Base-by-base conservation (phyloP, 2,329 filamentous ascomycete species). In the Xylaria arbuscula region DNA sequence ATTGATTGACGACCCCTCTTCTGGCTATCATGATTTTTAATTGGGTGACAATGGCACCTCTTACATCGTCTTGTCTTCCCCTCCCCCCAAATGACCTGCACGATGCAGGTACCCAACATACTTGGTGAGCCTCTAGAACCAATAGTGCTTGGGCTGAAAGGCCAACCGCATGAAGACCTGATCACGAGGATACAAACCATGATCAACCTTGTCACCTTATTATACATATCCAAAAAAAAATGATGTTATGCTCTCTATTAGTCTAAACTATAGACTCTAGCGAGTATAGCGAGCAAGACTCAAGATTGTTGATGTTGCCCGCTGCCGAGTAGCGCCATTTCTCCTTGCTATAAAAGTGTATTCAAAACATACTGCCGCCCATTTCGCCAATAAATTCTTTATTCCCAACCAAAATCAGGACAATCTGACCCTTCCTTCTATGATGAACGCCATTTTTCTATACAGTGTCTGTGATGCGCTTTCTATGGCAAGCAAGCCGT, bases 61-160 rank as follows among this genome's bases (percentile, higher is more conserved):
- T 3, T 42, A 56, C 42, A 45, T 56, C 36, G 36, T 59, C 36
- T 28, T 50, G 40, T 36, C 47, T 34, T 7, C 13, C 32, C 45
- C n/a, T 13, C 15, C 40, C 40, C 15, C 24, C 48, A 2, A 28
- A 28, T 5, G 28, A 5, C 34, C 50, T 62, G 64, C 50, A 50
- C 53, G 40, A 60, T 69, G 67, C 67, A 69, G 64, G 68, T 62
- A 64, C 67, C 51, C 7, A 54, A 32, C 56, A 45, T 22, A 38
- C 53, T 56, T 48, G 64, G 34, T 19, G 24, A 48, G 38, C 13
- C 48, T 36, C 22, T n/a, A 40, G n/a, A 60, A 40, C 68, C 68
- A 70, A 70, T 70, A 13, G 48, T 34, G 38, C 36, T 9, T 28
- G 32, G n/a, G 50, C 38, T 47, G 36, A 0, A 53, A 19, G 53